Percentiles rank a stretch among this genome's conserved stretches.
These are phyloP conservation scores for Inga oerstediana DNA, from an alignment of 306 rosid genomes.

Conservation along the genomic window DNA sequence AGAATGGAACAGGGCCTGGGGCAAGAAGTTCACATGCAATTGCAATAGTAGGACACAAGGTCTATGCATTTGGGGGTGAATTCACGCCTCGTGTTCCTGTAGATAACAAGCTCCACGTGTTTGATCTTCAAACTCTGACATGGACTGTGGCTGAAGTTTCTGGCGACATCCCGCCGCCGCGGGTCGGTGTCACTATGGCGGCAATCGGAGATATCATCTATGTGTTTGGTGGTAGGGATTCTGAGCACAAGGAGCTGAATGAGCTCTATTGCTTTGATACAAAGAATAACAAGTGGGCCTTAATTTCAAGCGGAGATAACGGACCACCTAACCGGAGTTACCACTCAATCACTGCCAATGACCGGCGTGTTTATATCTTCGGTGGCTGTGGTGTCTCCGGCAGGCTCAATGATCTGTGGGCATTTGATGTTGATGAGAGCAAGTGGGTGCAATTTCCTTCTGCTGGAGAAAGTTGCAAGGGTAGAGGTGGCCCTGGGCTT, in stretches of 20 bases:
- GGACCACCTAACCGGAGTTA: slow-evolving; percentile 86
- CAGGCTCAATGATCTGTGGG: slow-evolving; percentile 92
- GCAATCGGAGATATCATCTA: slow-evolving; percentile 60
- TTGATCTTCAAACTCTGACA: slow-evolving; percentile 53
- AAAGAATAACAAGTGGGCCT: slow-evolving; percentile 61
- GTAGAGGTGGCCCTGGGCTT: slow-evolving; percentile 91
- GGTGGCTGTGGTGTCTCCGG: slow-evolving; percentile 83
- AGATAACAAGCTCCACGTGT: slow-evolving; percentile 72
- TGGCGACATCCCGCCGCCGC: slow-evolving; percentile 74
- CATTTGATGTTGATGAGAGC: slow-evolving; percentile 56
- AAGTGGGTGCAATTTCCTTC: slow-evolving; percentile 71
- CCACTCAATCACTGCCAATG: slow-evolving; percentile 63
- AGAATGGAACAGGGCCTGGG: slow-evolving; percentile 70
- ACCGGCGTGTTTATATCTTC: slow-evolving; percentile 55
- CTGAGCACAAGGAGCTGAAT: slow-evolving; percentile 75
- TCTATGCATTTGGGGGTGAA: slow-evolving; percentile 88
- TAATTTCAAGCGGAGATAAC: slow-evolving; percentile 51
- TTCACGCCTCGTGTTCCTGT: slow-evolving; percentile 87
- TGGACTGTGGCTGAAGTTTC: slow-evolving; percentile 64
- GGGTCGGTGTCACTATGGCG: slow-evolving; percentile 82
- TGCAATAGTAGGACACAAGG: slow-evolving; percentile 67
- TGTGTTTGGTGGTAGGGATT: slow-evolving; percentile 86
- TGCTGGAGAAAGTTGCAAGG: slow-evolving; percentile 57
- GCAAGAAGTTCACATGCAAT: slow-evolving; percentile 93
- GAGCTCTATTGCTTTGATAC: slow-evolving; percentile 85